Conservation (phyloP, 192 early-diverging fungal genomes). For the Coemansia nantahalensis region DNA sequence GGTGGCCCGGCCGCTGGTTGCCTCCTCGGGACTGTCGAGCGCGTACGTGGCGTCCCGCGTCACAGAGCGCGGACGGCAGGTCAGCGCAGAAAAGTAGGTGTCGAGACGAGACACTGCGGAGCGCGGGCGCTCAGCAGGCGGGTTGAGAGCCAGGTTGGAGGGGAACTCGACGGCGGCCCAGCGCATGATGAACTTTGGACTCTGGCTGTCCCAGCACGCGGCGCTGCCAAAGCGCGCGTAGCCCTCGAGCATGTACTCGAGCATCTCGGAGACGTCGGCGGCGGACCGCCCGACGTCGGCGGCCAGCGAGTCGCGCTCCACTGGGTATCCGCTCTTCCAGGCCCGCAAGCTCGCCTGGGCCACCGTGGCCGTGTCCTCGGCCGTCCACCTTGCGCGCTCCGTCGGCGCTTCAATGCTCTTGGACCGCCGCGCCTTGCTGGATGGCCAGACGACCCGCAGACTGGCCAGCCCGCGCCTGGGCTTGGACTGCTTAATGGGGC, state of each 20-base stretch:
- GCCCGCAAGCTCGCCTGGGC: slow-evolving; percentile 24
- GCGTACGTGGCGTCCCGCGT: slow-evolving; percentile 3
- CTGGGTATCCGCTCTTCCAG: slow-evolving; percentile 32
- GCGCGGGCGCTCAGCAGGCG: background rate
- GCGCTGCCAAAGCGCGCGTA: slow-evolving; percentile 37
- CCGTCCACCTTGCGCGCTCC: slow-evolving; percentile 24
- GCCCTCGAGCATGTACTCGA: slow-evolving; percentile 41
- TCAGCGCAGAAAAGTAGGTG: slow-evolving; percentile 29
- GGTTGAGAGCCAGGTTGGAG: slow-evolving; percentile 21
- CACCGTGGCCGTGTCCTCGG: slow-evolving; percentile 24
- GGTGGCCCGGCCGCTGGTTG: slow-evolving; percentile 18
- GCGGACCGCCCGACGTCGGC: slow-evolving; percentile 21
- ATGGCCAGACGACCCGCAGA: slow-evolving; percentile 21
- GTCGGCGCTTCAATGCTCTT: background rate
- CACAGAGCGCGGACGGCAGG: slow-evolving; percentile 20
- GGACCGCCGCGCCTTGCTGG: slow-evolving; percentile 12
- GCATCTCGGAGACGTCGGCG: slow-evolving; percentile 36
- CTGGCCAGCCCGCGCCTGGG: slow-evolving; percentile 26
- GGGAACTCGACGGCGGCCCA: slow-evolving; percentile 49
- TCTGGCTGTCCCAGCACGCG: slow-evolving; percentile 31
- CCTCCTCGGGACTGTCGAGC: slow-evolving; percentile 15
- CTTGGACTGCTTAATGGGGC: background rate
- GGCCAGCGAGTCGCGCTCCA: slow-evolving; percentile 17
- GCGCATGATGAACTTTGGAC: slow-evolving; percentile 12
- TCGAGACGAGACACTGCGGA: slow-evolving; percentile 13